Percentiles rank a stretch among this genome's conserved stretches.
These are phyloP conservation scores for Schizophyllum commune DNA, from an alignment of 1,284 basidiomycete genomes.

Conservation along the genomic window DNA sequence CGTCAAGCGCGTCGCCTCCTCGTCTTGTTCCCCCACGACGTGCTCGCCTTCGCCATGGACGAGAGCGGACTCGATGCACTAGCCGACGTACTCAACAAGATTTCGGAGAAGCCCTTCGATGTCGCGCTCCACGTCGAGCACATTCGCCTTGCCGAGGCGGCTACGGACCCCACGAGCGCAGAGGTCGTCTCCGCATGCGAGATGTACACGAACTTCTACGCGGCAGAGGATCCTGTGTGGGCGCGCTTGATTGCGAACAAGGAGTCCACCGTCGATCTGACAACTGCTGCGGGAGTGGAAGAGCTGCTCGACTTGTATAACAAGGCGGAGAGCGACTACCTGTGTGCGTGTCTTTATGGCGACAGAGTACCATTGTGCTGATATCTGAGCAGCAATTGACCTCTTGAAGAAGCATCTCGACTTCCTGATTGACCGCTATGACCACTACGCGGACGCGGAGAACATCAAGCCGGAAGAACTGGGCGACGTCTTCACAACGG, in stretches of 20 bases:
- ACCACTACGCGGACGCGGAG: slow-evolving; percentile 34
- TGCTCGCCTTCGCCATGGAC: not conserved
- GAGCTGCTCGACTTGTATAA: slow-evolving; percentile 59
- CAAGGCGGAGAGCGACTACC: slow-evolving; percentile 71
- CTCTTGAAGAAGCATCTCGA: slow-evolving; percentile 64
- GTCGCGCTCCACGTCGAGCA: slow-evolving; percentile 55
- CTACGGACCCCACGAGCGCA: slow-evolving; percentile 9
- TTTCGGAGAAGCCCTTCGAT: slow-evolving; percentile 55
- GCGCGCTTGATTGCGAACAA: slow-evolving; percentile 51
- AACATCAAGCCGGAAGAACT: slow-evolving; percentile 35
- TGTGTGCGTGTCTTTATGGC: slow-evolving; percentile 51
- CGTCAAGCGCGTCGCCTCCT: not conserved
- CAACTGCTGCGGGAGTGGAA: slow-evolving; percentile 40
- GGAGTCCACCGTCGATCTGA: slow-evolving; percentile 36
- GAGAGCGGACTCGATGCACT: slow-evolving; percentile 44
- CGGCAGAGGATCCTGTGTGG: slow-evolving; percentile 65
- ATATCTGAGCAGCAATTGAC: slow-evolving; percentile 49
- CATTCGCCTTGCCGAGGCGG: slow-evolving; percentile 52
- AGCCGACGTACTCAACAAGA: slow-evolving; percentile 43
- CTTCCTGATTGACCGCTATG: slow-evolving; percentile 53
- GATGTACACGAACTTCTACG: slow-evolving; percentile 54
- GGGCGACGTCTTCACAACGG: slow-evolving; percentile 44
- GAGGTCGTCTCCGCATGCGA: slow-evolving; percentile 44
- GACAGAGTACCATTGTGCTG: slow-evolving; percentile 4
- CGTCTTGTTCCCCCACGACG: not conserved